Conservation (phyloP, 78 protist species). For the Blattamonas nauphoetae region DNA sequence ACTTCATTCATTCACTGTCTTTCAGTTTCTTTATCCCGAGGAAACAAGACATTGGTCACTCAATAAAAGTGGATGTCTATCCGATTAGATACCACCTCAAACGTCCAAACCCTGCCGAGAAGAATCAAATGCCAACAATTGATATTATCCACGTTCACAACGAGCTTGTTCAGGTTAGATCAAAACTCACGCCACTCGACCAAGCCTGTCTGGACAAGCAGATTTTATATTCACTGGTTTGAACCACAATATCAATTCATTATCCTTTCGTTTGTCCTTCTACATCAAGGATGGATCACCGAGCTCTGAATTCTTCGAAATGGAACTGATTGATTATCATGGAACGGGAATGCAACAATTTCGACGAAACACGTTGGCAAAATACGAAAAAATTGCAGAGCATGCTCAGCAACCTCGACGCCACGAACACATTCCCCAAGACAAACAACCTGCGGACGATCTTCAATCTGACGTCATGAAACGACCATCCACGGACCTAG, state of each 20-base stretch:
- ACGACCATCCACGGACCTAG: background rate
- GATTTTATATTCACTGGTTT: background rate
- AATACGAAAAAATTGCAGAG: background rate
- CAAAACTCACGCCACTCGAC: background rate
- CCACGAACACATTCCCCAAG: background rate
- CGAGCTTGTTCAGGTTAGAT: background rate
- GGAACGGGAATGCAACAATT: background rate
- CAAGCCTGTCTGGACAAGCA: background rate
- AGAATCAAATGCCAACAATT: background rate
- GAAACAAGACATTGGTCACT: background rate
- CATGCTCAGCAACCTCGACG: background rate
- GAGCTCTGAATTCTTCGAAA: background rate
- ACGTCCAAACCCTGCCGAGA: background rate
- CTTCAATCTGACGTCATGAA: background rate
- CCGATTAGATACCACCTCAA: background rate
- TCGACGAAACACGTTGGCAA: background rate
- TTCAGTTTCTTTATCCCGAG: background rate
- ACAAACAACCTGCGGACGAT: background rate
- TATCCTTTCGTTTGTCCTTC: background rate
- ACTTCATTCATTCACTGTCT: background rate
- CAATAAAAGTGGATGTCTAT: background rate
- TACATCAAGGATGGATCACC: background rate
- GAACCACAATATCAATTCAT: background rate
- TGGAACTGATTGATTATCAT: background rate
- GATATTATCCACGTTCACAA: background rate